A percentile compares a stretch with the other conserved stretches of the same genome.
Evolutionary conservation across 306 rosid genomes (phyloP).

Genomic region (Prunus mume): DNA sequence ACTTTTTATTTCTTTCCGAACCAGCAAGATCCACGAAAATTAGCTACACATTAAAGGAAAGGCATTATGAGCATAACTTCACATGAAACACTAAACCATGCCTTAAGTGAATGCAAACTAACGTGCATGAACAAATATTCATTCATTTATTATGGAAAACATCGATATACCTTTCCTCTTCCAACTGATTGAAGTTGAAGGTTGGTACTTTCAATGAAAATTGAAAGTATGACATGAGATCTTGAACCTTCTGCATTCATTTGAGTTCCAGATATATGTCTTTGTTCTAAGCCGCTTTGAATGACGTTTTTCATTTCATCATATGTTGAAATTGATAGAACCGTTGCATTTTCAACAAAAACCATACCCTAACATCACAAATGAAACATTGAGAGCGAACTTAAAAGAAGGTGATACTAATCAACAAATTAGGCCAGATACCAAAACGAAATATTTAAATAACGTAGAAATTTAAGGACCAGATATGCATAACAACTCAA

Average conservation of each 20-base stretch:
- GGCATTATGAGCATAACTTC: neutral
- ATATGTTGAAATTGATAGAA: constrained; percentile 56
- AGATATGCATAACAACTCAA: neutral
- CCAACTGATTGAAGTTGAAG: constrained; percentile 87
- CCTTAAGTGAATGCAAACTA: neutral
- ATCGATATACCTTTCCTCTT: constrained; percentile 75
- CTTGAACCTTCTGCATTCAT: constrained; percentile 95
- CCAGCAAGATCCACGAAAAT: constrained; percentile 99
- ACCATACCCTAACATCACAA: constrained; percentile 68
- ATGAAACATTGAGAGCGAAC: constrained; percentile 15
- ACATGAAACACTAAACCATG: constrained; percentile 1
- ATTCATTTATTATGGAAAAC: neutral
- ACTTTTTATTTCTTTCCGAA: constrained; percentile 86
- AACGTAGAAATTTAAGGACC: neutral
- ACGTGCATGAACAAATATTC: neutral
- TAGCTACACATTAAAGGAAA: constrained; percentile 32
- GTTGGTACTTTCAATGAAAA: constrained; percentile 80
- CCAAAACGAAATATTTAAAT: neutral
- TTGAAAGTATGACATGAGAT: constrained; percentile 82
- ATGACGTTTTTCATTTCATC: constrained; percentile 67
- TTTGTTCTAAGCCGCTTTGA: constrained; percentile 67
- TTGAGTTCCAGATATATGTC: constrained; percentile 78
- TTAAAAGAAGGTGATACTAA: neutral
- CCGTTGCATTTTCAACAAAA: constrained; percentile 60
- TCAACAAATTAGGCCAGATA: neutral